phyloP scores from a whole-genome alignment of 2,329 filamentous ascomycete genomes.

The Clonostachys rosea region DNA sequence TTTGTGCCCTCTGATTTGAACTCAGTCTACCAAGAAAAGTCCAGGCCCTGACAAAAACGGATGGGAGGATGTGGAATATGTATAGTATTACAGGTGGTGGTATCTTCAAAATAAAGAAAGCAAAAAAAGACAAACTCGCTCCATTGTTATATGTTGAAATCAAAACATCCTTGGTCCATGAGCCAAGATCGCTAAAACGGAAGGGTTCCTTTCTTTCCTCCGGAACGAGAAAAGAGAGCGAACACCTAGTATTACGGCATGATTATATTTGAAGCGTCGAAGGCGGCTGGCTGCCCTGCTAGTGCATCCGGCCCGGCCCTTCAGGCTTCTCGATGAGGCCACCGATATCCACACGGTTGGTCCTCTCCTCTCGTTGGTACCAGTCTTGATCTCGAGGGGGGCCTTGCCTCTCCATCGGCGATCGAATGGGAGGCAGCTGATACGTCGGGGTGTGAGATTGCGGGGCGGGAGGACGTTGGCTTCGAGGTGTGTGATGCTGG shows the following conservation, averaged over 20 bases:
- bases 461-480: constrained; percentile 34
- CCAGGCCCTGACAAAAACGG: too few relatives aligned
- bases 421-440: constrained; percentile 44
- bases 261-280: constrained; percentile 2
- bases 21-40: too few relatives aligned
- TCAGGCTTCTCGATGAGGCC: constrained; percentile 57
- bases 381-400: background rate
- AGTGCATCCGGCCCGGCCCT: constrained; percentile 19
- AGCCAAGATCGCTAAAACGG: too few relatives aligned
- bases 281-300: constrained; percentile 3
- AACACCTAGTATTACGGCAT: background rate
- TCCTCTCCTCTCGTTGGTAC: constrained; percentile 38
- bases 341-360: constrained; percentile 53
- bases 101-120: too few relatives aligned
- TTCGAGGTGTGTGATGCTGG: constrained; percentile 50
- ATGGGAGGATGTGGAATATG: too few relatives aligned
- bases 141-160: too few relatives aligned
- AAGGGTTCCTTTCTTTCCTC: too few relatives aligned
- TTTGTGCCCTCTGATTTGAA: too few relatives aligned
- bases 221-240: too few relatives aligned
- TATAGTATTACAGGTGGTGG: too few relatives aligned
- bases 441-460: constrained; percentile 26
- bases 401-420: constrained; percentile 21
- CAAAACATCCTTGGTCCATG: too few relatives aligned
- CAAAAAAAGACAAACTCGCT: too few relatives aligned